Percentiles rank a stretch among this genome's conserved stretches.
phyloP scores from a whole-genome alignment of 805 yeast species.

The Schwanniomyces occidentalis region DNA sequence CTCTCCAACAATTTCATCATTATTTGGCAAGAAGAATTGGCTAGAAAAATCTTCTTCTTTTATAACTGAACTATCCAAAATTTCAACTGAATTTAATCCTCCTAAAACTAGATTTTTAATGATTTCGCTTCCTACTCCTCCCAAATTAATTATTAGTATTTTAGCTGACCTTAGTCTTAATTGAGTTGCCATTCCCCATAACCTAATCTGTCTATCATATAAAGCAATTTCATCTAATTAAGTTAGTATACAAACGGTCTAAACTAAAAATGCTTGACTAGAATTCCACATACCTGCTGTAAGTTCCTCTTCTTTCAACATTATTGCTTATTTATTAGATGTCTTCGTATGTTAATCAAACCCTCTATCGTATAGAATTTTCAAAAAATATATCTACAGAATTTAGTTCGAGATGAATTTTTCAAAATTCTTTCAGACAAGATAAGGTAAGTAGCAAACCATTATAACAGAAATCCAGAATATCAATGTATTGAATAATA shows the following conservation, averaged over 20 bases:
- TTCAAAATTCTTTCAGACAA: too few relatives aligned
- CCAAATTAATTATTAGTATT: constrained; percentile 67
- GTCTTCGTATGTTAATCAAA: too few relatives aligned
- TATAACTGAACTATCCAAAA: constrained; percentile 60
- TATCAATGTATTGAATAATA: too few relatives aligned
- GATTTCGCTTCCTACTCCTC: constrained; percentile 79
- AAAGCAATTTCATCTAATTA: constrained; percentile 76
- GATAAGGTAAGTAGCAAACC: too few relatives aligned
- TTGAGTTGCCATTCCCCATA: constrained; percentile 97
- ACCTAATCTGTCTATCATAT: constrained; percentile 90
- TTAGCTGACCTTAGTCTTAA: constrained; percentile 68
- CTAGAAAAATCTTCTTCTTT: constrained; percentile 64
- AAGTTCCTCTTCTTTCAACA: constrained; percentile 7
- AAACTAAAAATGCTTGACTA: background rate
- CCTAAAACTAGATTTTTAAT: constrained; percentile 84
- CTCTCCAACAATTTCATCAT: constrained; percentile 54
- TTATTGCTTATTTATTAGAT: constrained; percentile 1
- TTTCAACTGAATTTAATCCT: constrained; percentile 78
- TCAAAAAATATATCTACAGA: too few relatives aligned
- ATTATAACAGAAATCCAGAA: too few relatives aligned
- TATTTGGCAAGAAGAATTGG: constrained; percentile 68
- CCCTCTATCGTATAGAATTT: too few relatives aligned
- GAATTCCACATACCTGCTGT: constrained; percentile 10
- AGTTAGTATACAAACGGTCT: constrained; percentile 3
- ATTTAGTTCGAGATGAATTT: too few relatives aligned